Percentiles rank a stretch among this genome's conserved stretches.
These are phyloP conservation scores for Talaromyces sp. DNA, from an alignment of 2,329 filamentous ascomycete genomes.

Conservation along the genomic window DNA sequence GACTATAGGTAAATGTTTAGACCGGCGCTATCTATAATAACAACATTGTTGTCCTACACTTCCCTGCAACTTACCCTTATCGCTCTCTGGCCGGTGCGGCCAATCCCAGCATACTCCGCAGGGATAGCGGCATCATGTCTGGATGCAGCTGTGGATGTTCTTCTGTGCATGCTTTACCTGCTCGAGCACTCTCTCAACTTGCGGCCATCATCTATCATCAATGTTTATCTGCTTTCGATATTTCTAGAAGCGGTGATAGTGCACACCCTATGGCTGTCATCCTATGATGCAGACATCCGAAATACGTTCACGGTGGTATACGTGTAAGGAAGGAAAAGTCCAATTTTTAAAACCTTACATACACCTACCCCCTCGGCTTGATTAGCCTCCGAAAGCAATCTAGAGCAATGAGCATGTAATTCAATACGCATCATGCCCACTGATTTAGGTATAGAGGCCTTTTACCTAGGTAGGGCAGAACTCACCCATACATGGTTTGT, in stretches of 20 bases:
- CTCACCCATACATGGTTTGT: too few relatives aligned
- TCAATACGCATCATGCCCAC: too few relatives aligned
- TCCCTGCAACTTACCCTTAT: not conserved
- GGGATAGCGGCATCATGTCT: conserved; percentile 6
- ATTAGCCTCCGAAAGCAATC: too few relatives aligned
- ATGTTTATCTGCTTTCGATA: not conserved
- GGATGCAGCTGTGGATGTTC: not conserved
- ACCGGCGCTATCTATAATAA: not conserved
- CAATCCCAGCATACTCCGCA: not conserved
- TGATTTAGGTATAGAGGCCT: too few relatives aligned
- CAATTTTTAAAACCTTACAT: too few relatives aligned
- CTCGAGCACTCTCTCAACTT: conserved; percentile 1
- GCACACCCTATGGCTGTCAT: conserved; percentile 1
- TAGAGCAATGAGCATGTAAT: too few relatives aligned
- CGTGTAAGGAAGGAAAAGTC: too few relatives aligned
- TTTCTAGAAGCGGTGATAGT: not conserved
- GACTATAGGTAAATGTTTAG: too few relatives aligned
- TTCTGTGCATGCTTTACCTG: conserved; percentile 1
- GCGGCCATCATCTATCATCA: conserved; percentile 2
- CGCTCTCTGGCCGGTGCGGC: not conserved
- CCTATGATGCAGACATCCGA: not conserved
- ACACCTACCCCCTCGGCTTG: too few relatives aligned
- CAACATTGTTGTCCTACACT: not conserved
- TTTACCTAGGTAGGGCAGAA: too few relatives aligned
- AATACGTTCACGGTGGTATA: not conserved